Evolutionary conservation across 768 basidiomycete genomes (phyloP).

Genomic region (Boletus eberwhitei): DNA sequence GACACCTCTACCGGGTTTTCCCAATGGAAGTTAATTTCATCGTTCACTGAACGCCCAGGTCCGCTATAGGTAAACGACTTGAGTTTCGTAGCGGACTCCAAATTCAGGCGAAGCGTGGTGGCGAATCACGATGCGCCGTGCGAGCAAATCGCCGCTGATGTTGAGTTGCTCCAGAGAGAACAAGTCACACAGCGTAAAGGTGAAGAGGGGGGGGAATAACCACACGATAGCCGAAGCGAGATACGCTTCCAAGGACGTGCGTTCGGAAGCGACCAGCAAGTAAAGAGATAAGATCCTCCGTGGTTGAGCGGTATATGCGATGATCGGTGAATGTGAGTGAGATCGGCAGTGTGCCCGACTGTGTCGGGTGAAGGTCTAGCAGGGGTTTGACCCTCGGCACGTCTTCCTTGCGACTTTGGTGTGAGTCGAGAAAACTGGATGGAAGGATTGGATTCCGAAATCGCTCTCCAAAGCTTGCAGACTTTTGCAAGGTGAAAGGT

Average conservation of each 20-base stretch:
- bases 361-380: constrained; percentile 12
- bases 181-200: constrained; percentile 15
- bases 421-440: constrained; percentile 5
- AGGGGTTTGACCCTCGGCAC: background rate
- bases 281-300: constrained; percentile 5
- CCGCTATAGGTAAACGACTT: constrained; percentile 16
- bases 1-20: constrained; percentile 12
- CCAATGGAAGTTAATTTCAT: constrained; percentile 10
- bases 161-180: constrained; percentile 12
- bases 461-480: constrained; percentile 20
- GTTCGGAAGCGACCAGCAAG: constrained; percentile 12
- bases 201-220: constrained; percentile 16
- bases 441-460: constrained; percentile 12
- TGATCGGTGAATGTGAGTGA: constrained; percentile 19
- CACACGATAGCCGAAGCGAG: constrained; percentile 5
- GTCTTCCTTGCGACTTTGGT: background rate
- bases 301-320: constrained; percentile 7
- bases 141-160: constrained; percentile 3
- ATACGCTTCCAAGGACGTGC: constrained; percentile 17
- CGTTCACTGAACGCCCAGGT: background rate
- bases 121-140: background rate
- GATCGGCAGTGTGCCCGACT: constrained; percentile 14
- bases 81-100: constrained; percentile 11
- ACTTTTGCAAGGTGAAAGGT: constrained; percentile 15
- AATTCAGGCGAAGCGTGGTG: background rate